Conservation (phyloP, 2,329 filamentous ascomycete genomes). For the Emericellopsis atlantica region DNA sequence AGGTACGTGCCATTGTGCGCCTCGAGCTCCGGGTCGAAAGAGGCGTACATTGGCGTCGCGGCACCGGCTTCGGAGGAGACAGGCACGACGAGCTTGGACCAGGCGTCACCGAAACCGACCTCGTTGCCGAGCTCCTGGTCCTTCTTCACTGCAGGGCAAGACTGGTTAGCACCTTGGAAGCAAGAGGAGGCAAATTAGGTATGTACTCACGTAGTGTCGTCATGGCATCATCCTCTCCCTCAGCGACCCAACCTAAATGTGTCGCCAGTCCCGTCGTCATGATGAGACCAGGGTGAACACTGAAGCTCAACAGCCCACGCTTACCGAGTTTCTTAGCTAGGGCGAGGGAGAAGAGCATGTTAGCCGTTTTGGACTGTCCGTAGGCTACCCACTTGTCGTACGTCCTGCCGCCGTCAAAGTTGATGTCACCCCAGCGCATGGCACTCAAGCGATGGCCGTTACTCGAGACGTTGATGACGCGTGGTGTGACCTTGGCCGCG, state of each 20-base stretch:
- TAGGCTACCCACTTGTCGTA: slow-evolving; percentile 13
- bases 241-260: slow-evolving; percentile 5
- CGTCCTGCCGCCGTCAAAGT: slow-evolving; percentile 5
- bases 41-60: background rate
- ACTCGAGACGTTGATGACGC: slow-evolving; percentile 2
- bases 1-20: slow-evolving; percentile 12
- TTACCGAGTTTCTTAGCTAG: slow-evolving; percentile 8
- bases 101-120: background rate
- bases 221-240: background rate
- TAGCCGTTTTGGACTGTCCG: slow-evolving; percentile 16
- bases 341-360: slow-evolving; percentile 9
- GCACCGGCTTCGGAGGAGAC: background rate
- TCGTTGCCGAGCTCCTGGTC: background rate
- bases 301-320: slow-evolving; percentile 9
- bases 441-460: background rate
- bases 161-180: slow-evolving; percentile 4
- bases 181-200: background rate
- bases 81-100: background rate
- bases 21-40: slow-evolving; percentile 1
- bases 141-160: background rate
- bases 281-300: slow-evolving; percentile 5
- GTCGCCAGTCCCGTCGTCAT: slow-evolving; percentile 8
- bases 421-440: slow-evolving; percentile 2
- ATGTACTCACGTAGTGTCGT: slow-evolving; percentile 6
- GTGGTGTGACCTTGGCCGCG: background rate